phyloP scores from a whole-genome alignment of 805 yeast species.

The Yarrowia deformans region DNA sequence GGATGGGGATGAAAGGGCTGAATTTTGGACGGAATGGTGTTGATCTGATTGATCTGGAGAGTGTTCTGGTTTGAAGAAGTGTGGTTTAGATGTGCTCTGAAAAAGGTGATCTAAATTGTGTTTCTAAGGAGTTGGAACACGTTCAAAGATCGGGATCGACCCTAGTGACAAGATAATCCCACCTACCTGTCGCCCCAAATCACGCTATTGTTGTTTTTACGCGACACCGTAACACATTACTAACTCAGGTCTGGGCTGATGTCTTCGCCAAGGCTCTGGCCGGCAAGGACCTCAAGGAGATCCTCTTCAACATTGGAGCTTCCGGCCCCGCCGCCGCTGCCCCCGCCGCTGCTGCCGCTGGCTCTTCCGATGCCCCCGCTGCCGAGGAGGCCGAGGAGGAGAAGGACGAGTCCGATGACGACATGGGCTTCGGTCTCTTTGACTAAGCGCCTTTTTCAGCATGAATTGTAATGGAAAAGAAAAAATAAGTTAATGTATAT shows the following conservation, averaged over 20 bases:
- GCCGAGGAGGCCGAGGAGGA: slow-evolving; percentile 63
- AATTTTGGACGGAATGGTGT: neutral
- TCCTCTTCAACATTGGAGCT: slow-evolving; percentile 67
- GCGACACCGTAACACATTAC: neutral
- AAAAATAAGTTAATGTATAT: slow-evolving; percentile 37
- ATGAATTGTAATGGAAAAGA: neutral
- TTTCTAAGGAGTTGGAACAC: too few relatives aligned
- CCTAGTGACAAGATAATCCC: too few relatives aligned
- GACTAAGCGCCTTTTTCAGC: slow-evolving; percentile 58
- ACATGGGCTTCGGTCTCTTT: slow-evolving; percentile 95
- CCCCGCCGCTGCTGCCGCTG: slow-evolving; percentile 69
- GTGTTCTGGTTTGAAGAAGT: neutral
- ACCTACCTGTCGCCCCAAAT: too few relatives aligned
- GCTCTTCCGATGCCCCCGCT: slow-evolving; percentile 67
- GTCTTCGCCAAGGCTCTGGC: slow-evolving; percentile 87
- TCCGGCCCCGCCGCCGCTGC: slow-evolving; percentile 69
- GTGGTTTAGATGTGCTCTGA: neutral
- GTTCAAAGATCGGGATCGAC: too few relatives aligned
- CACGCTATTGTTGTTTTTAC: too few relatives aligned
- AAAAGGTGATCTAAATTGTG: neutral
- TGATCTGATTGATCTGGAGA: neutral
- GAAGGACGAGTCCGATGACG: slow-evolving; percentile 72
- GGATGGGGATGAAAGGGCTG: too few relatives aligned
- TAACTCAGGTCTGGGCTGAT: slow-evolving; percentile 72
- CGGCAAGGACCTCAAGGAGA: slow-evolving; percentile 84